Base-by-base conservation (phyloP, 2,329 filamentous ascomycete genomes). In the Calonectria fujianensis region DNA sequence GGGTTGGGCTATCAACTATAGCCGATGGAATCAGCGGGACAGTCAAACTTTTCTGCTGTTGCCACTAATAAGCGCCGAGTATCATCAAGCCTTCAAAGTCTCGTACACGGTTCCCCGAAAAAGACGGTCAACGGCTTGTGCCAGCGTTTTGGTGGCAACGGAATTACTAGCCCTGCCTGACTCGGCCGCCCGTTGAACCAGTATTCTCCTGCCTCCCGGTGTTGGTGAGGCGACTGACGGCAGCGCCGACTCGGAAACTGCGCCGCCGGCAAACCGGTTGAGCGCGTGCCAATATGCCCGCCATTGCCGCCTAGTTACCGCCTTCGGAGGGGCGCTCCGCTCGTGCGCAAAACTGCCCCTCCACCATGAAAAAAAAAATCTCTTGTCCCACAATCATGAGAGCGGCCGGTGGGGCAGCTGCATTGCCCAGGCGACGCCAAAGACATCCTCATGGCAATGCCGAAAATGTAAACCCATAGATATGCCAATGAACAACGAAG, bases 161-260 rank as follows among this genome's bases (percentile, higher is more conserved):
- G 52, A 35, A 35, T 11, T 29, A 41, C 24, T 51, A 31, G 41
- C n/a, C 31, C 31, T 35, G 52, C 57, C 48, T 73, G 64, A 67
- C 72, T 74, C 72, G 66, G 54, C 48, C 52, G 35, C 37, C 48
- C 24, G 48, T 50, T 69, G 66, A 74, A 52, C 67, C 41, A 70
- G 31, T 45, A 50, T 70, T 52, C 48, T 70, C 51, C 48, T 32
- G 37, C 29, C 32, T 48, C 20, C 13, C 6, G 29, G n/a, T 31
- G 27, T 20, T 27, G 32, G 41, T 32, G 51, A 45, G 45, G 65
- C 51, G 39, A 68, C 52, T 29, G 63, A 67, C 67, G 72, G 72
- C 72, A 61, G 66, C 41, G 51, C 72, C 72, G 72, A 67, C 32
- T 66, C 59, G 39, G 50, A 52, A 59, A 64, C 72, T 70, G 51